Evolutionary conservation across 2,329 filamentous ascomycete species (phyloP), one percentile per base, ranked within the genome.

Genomic region (Dactylonectria estremocensis): DNA sequence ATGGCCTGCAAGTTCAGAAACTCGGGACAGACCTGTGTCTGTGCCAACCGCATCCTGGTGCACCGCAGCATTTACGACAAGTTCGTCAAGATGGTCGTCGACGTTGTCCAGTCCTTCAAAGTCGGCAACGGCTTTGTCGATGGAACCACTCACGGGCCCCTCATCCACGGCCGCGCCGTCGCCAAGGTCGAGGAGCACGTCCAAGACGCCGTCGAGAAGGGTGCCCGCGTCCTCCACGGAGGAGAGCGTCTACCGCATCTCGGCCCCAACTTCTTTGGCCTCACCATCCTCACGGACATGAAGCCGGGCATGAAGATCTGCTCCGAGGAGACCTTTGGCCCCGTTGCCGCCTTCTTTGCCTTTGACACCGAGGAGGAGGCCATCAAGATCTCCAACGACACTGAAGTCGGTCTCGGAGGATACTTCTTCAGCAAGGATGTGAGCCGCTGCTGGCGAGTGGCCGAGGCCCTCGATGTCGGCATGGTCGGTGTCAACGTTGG

Each of bases 21-120:
- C 72, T 92, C 89, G 2, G 92, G 92, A 35, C 92, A 93, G 81
- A 93, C 92, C 0, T 93, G 92, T 75, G 91, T 93, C 37, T 89
- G 87, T 69, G 87, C 88, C 37, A 91, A 91, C 79, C 82, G 89
- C 3, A 84, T 91, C 65, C 89, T 88, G 70, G 83, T 91, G 5
- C 89, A 91, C 72, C 83, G 82, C 31, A 87, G 85, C 64, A 85
- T 91, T 74, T 89, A 91, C 78, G 87, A 90, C 66, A 80, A 83
- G 43, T 91, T 91, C 73, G 82, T 84, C 20, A 77, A 83, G 45
- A 85, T 84, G 50, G 71, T 81, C 63, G 82, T 86, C 9, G 85
- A 85, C 64, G 87, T 88, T 66, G 87, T 90, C 53, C 85, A 86
- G 70, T 78, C 74, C 28, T 89, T 90, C 81, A 88, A 87, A 73